Evolutionary conservation across 345 rosid genomes (phyloP).

Genomic region (Moringa oleifera): DNA sequence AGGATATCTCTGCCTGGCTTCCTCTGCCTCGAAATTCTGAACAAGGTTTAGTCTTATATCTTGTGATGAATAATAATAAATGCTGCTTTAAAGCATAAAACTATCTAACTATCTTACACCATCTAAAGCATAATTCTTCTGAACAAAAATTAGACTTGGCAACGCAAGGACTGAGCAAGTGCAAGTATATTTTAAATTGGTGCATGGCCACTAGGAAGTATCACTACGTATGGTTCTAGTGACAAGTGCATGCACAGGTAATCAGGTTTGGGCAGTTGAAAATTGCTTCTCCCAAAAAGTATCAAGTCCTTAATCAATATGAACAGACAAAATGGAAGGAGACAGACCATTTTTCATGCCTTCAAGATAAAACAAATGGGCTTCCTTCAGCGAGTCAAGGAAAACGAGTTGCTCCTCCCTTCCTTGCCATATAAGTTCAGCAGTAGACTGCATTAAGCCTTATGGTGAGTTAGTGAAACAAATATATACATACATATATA

Average conservation of each 20-base stretch:
- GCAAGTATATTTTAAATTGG: background rate
- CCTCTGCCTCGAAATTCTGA: constrained; percentile 74
- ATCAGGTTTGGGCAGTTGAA: background rate
- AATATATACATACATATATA: too few relatives aligned
- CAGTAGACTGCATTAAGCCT: constrained; percentile 41
- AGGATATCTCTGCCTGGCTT: constrained; percentile 47
- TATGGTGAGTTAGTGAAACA: background rate
- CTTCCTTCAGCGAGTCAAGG: constrained; percentile 61
- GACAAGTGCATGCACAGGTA: background rate
- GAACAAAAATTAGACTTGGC: background rate
- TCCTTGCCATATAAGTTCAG: constrained; percentile 55
- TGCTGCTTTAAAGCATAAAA: background rate
- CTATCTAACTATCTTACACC: background rate
- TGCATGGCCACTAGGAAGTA: background rate
- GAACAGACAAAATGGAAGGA: background rate
- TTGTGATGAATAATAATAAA: background rate
- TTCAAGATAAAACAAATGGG: constrained; percentile 56
- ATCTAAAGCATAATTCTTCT: background rate
- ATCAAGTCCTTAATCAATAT: too few relatives aligned
- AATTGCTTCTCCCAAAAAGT: background rate
- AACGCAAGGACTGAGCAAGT: background rate
- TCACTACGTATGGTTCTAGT: background rate
- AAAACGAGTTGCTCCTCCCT: constrained; percentile 51
- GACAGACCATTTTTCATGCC: constrained; percentile 71
- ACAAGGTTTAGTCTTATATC: constrained; percentile 28